Evolutionary conservation across 2,329 filamentous ascomycete genomes (phyloP), one percentile per base, ranked within the genome.

Genomic region (Didymella segeticola): DNA sequence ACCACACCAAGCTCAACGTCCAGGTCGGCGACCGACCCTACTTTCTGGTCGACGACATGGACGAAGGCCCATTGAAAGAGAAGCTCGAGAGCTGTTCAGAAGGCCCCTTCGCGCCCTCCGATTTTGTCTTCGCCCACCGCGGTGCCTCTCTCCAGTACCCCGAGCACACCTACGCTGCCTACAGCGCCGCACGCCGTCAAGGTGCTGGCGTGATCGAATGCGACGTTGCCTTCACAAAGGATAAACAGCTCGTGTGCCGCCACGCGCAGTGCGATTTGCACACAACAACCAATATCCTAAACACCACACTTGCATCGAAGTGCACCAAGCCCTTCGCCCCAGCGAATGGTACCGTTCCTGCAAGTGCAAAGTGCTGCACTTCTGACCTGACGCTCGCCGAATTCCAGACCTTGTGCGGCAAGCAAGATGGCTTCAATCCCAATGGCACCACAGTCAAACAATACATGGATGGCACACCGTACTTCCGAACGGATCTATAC

Each of bases 341-440:
- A 2, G 64, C 70, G 6, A 58, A 57, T n/a, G 59, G 70, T 34
- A 68, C 68, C 6, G 64, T 72, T 5, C 66, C 77, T 1, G 88
- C 88, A 1, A 79, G 76, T 14, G 87, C 86, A 11, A 83, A 83
- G 60, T 90, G 88, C 79, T 90, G 88, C 79, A 89, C 88, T 2
- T 86, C 82, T 62, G 88, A 90, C 67, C 83, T 90, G 66, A 89
- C 87, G 1, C 75, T 88, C 29, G 79, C 79, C 38, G 88, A 90
- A 73, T 89, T 85, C 79, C 84, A 85, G 72, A 78, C 80, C 5
- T 82, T 90, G 5, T 90, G 88, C 75, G 82, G 82, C 65, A 89
- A 89, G 75, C 89, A 73, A 66, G 75, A 79, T 57, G 83, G 80
- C 46, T 74, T 89, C 86, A 88, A 90, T 66, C 83, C 83, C 43